A percentile compares a stretch with the other conserved stretches of the same genome.
These are phyloP conservation scores for Gillenia trifoliata DNA, from an alignment of 306 rosid species.

Conservation along the genomic window DNA sequence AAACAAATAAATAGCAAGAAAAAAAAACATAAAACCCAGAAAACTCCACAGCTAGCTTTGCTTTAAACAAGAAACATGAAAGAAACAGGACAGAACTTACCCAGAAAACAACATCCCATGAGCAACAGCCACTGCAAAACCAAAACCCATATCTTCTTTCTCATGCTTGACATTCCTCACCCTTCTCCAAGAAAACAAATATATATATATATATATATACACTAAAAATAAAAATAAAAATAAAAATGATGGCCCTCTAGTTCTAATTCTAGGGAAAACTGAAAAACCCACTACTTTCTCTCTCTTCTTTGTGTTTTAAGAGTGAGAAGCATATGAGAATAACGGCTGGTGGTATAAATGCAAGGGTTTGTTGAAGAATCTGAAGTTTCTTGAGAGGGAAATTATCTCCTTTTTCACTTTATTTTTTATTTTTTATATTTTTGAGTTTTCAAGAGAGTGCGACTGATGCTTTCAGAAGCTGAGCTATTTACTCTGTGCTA, in stretches of 20 bases:
- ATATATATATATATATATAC: too few relatives aligned
- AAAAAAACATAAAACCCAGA: neutral
- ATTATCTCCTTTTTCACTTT: conserved; percentile 36
- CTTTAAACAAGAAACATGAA: neutral
- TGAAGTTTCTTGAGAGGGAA: conserved; percentile 55
- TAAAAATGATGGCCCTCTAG: neutral
- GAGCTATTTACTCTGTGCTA: conserved; percentile 17
- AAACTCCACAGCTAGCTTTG: neutral
- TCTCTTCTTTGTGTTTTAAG: neutral
- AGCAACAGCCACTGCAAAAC: conserved; percentile 36
- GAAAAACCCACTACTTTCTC: neutral
- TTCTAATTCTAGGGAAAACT: too few relatives aligned
- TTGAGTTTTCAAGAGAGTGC: conserved; percentile 18
- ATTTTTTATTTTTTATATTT: neutral
- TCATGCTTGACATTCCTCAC: conserved; percentile 18
- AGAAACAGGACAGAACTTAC: conserved; percentile 38
- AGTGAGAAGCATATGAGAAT: neutral
- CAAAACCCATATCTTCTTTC: conserved; percentile 41
- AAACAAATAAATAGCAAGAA: neutral
- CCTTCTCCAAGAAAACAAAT: neutral
- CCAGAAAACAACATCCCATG: conserved; percentile 37
- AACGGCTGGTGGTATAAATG: conserved; percentile 15
- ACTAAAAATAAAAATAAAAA: neutral
- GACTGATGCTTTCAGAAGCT: conserved; percentile 42
- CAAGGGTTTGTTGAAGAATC: conserved; percentile 41